These are phyloP conservation scores for Gentiana dahurica DNA, from an alignment of 257 asterid species.

Conservation along the genomic window DNA sequence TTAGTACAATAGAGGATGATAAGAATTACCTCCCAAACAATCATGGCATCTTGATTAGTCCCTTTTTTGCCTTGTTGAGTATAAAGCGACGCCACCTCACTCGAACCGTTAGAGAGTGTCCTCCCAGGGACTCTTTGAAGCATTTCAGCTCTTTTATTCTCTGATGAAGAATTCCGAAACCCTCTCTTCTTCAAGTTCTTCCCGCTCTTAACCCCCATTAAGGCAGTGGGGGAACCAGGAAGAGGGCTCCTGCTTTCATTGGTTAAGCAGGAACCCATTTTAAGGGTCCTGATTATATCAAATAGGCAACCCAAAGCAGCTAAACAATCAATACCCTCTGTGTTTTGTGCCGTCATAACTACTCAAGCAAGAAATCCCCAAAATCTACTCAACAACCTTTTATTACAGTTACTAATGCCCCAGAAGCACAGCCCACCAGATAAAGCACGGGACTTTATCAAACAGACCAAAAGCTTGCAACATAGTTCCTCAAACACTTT, in stretches of 20 bases:
- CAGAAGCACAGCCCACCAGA: background rate
- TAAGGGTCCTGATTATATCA: slow-evolving; percentile 81
- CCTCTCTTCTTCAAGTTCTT: slow-evolving; percentile 30
- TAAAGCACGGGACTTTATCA: too few species aligned
- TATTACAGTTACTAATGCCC: slow-evolving; percentile 4
- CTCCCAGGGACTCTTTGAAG: slow-evolving; percentile 71
- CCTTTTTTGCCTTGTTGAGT: slow-evolving; percentile 94
- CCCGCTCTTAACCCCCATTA: slow-evolving; percentile 32
- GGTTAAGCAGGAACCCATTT: slow-evolving; percentile 97
- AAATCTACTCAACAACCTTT: slow-evolving; percentile 12
- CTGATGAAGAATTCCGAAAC: slow-evolving; percentile 63
- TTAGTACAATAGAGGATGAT: slow-evolving; percentile 6
- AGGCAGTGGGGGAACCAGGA: slow-evolving; percentile 47
- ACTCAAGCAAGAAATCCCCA: slow-evolving; percentile 9
- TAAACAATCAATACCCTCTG: slow-evolving; percentile 50
- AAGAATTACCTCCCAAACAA: slow-evolving; percentile 89
- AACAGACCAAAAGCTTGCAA: too few species aligned
- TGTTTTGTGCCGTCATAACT: slow-evolving; percentile 50
- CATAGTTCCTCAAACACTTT: too few species aligned
- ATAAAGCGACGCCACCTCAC: slow-evolving; percentile 60
- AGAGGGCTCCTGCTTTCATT: slow-evolving; percentile 78
- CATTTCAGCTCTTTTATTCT: slow-evolving; percentile 49
- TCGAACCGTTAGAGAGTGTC: slow-evolving; percentile 76
- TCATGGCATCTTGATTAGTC: slow-evolving; percentile 91
- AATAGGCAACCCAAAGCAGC: slow-evolving; percentile 92